These are phyloP conservation scores for Hansenula lynferdii DNA, from an alignment of 1,139 yeast species.

Conservation along the genomic window DNA sequence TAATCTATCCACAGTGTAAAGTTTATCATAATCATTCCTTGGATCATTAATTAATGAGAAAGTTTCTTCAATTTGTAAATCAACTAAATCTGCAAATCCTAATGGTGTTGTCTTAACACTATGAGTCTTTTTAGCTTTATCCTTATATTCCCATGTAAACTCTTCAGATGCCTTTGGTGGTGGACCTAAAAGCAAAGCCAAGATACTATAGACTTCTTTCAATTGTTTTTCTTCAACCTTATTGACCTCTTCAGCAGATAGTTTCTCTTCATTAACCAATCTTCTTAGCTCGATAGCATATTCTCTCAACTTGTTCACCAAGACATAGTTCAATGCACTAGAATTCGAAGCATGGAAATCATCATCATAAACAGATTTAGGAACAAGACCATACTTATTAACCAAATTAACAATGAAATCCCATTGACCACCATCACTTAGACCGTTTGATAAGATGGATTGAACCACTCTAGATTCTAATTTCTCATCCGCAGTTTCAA, in stretches of 20 bases:
- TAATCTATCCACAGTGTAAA: slow-evolving; percentile 65
- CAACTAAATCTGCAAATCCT: slow-evolving; percentile 50
- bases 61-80: slow-evolving; percentile 44
- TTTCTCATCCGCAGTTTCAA: slow-evolving; percentile 57
- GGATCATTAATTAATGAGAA: slow-evolving; percentile 77
- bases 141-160: slow-evolving; percentile 68
- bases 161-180: slow-evolving; percentile 59
- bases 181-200: slow-evolving; percentile 69
- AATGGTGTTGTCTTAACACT: slow-evolving; percentile 52
- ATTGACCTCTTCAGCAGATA: slow-evolving; percentile 25
- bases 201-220: slow-evolving; percentile 54
- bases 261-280: slow-evolving; percentile 23
- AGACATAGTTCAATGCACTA: slow-evolving; percentile 49
- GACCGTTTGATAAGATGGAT: slow-evolving; percentile 55
- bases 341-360: slow-evolving; percentile 54
- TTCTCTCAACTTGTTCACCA: slow-evolving; percentile 67
- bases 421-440: slow-evolving; percentile 82
- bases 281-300: slow-evolving; percentile 62
- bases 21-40: slow-evolving; percentile 55
- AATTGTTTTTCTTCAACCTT: slow-evolving; percentile 46
- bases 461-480: slow-evolving; percentile 65
- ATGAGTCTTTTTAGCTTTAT: slow-evolving; percentile 57
- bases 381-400: slow-evolving; percentile 72
- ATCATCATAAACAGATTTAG: slow-evolving; percentile 67
- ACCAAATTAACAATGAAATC: slow-evolving; percentile 72